These are phyloP conservation scores for Triadica sebifera DNA, from an alignment of 345 rosid species.

Conservation along the genomic window DNA sequence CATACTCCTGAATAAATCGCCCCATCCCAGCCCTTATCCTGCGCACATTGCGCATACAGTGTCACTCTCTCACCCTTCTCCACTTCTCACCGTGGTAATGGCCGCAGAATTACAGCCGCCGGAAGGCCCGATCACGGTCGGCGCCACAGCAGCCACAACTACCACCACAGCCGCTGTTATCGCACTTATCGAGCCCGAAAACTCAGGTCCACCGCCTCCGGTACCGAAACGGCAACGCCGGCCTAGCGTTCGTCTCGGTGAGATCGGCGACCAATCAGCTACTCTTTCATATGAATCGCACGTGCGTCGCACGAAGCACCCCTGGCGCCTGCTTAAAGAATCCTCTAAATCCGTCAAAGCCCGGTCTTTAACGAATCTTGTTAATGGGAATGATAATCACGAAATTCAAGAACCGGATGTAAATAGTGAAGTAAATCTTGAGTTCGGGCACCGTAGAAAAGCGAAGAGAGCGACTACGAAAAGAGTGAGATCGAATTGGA, in stretches of 20 bases:
- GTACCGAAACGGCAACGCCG: constrained; percentile 30
- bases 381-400: constrained; percentile 41
- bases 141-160: constrained; percentile 1
- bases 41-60: constrained; percentile 13
- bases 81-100: constrained; percentile 18
- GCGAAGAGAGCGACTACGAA: constrained; percentile 27
- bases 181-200: constrained; percentile 27
- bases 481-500: constrained; percentile 40
- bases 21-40: constrained; percentile 17
- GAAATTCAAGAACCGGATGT: constrained; percentile 34
- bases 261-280: constrained; percentile 35
- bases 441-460: constrained; percentile 38
- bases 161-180: background rate
- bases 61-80: background rate
- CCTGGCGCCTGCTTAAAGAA: constrained; percentile 44
- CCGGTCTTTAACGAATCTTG: constrained; percentile 57
- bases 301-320: constrained; percentile 44
- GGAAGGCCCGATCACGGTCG: constrained; percentile 25
- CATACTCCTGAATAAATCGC: constrained; percentile 9
- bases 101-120: constrained; percentile 45
- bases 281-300: constrained; percentile 41
- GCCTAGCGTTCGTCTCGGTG: constrained; percentile 39
- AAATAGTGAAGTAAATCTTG: constrained; percentile 26
- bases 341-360: constrained; percentile 48
- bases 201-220: constrained; percentile 27